Base-by-base conservation (phyloP, 768 basidiomycete genomes). In the Sistotremastrum suecicum region DNA sequence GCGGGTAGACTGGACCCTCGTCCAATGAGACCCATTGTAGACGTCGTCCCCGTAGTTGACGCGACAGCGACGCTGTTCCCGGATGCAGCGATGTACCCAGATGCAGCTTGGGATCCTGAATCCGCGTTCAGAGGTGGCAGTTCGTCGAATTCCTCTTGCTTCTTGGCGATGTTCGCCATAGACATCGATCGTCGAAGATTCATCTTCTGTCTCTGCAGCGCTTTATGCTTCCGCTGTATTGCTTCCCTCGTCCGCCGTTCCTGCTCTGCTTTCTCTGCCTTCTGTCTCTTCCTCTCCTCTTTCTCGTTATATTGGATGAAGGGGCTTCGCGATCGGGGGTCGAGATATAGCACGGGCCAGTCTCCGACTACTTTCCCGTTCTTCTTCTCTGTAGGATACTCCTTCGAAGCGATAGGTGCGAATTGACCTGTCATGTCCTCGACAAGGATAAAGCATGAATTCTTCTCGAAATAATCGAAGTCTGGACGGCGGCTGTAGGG, bases 21-120 rank as follows among this genome's bases (percentile, higher is more conserved):
- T 20, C 20, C 20, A 37, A 63, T 68, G 66, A 34, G 69, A 60
- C 3, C 67, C 54, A 31, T 64, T 12, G 41, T 75, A 5, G 85
- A 85, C 1, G 85, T 86, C 4, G 90, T 92, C 1, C 86, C 89
- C 36, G 85, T 83, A 28, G 82, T 84, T 2, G 91, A 95, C 1
- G 94, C 91, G 56, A 98, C 80, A 36, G 76, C 73, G 40, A 97
- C 90, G 51, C 86, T 91, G 64, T 99, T 98, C 5, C 92, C 92
- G 5, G 92, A 97, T 2, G 94, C 94, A 35, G 90, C 89, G 46
- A 86, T 71, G 58, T 90, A 89, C 8, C 69, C 71, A 5, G 82
- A 81, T 4, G 72, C 71, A 4, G 43, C 46, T 9, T 78, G 66
- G 56, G 78, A 84, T 4, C 83, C 81, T 2, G 83, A 85, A 20